phyloP scores from a whole-genome alignment of 805 yeast genomes.

The Millerago galiae region DNA sequence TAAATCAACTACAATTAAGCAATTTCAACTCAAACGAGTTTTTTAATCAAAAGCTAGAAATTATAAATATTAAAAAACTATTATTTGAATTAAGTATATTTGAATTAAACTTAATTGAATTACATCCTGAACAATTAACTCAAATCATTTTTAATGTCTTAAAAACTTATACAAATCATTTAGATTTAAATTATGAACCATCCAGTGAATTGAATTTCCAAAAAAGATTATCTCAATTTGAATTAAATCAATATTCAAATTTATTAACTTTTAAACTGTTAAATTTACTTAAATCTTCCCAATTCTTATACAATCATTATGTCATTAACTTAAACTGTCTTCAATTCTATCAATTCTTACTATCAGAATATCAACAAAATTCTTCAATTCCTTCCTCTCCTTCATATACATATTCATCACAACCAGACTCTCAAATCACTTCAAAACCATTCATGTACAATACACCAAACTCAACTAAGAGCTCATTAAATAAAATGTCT shows the following conservation, averaged over 20 bases:
- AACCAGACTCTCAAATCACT: constrained; percentile 3
- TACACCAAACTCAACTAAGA: constrained; percentile 8
- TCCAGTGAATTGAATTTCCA: constrained; percentile 3
- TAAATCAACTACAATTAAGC: constrained; percentile 35
- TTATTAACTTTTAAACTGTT: constrained; percentile 7
- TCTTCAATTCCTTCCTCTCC: constrained; percentile 2
- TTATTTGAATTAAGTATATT: constrained; percentile 43
- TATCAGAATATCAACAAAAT: constrained; percentile 10
- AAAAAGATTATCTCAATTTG: constrained; percentile 1
- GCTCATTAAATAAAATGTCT: constrained; percentile 1
- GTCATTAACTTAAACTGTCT: background rate
- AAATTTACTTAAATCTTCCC: constrained; percentile 1
- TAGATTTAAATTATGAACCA: constrained; percentile 1
- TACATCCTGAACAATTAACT: constrained; percentile 25
- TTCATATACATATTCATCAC: constrained; percentile 7
- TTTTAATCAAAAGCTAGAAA: constrained; percentile 26
- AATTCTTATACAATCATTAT: constrained; percentile 4
- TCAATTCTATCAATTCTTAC: constrained; percentile 1
- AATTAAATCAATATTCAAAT: constrained; percentile 9
- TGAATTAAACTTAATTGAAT: constrained; percentile 38
- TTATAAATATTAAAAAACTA: constrained; percentile 43
- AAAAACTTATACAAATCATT: background rate
- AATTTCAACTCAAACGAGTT: constrained; percentile 20
- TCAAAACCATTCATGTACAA: constrained; percentile 1
- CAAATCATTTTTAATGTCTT: constrained; percentile 18